Evolutionary conservation across 305 asterid species (phyloP).

Genomic region (Monarda citriodora): DNA sequence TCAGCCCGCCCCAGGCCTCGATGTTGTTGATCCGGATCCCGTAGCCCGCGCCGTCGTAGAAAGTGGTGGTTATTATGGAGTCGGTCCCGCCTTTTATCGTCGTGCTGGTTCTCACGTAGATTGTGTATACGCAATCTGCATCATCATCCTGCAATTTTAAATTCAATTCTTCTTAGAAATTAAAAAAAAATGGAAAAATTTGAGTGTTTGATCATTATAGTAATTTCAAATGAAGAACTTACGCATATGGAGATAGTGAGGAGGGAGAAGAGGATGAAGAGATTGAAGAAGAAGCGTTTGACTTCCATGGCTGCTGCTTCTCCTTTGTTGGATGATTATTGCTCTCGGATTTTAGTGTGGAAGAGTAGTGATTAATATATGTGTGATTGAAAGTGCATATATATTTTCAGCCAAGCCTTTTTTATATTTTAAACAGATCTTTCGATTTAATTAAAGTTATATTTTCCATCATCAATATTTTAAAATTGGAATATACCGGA

Average conservation of each 20-base stretch:
- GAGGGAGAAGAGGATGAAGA: conserved; percentile 39
- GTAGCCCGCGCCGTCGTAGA: conserved; percentile 44
- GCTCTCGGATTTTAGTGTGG: conserved; percentile 6
- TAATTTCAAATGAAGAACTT: conserved; percentile 18
- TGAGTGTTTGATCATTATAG: too few species aligned
- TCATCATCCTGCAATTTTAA: conserved; percentile 44
- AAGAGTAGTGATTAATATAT: not conserved
- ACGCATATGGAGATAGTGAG: conserved; percentile 41
- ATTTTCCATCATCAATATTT: too few species aligned
- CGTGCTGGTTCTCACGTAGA: conserved; percentile 58
- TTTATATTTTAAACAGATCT: too few species aligned
- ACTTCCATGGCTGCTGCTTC: conserved; percentile 16
- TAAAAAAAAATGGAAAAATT: too few species aligned
- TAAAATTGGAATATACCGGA: too few species aligned
- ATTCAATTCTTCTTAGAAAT: too few species aligned
- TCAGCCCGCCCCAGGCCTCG: conserved; percentile 85
- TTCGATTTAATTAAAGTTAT: too few species aligned
- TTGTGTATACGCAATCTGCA: conserved; percentile 68
- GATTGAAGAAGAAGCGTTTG: conserved; percentile 32
- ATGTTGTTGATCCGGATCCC: conserved; percentile 53
- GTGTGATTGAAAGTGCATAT: not conserved
- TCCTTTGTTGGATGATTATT: not conserved
- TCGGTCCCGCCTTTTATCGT: conserved; percentile 67
- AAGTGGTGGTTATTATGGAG: conserved; percentile 47
- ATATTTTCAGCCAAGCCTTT: too few species aligned